Base-by-base conservation (phyloP, 2,329 filamentous ascomycete species). In the Emericellopsis atlantica region DNA sequence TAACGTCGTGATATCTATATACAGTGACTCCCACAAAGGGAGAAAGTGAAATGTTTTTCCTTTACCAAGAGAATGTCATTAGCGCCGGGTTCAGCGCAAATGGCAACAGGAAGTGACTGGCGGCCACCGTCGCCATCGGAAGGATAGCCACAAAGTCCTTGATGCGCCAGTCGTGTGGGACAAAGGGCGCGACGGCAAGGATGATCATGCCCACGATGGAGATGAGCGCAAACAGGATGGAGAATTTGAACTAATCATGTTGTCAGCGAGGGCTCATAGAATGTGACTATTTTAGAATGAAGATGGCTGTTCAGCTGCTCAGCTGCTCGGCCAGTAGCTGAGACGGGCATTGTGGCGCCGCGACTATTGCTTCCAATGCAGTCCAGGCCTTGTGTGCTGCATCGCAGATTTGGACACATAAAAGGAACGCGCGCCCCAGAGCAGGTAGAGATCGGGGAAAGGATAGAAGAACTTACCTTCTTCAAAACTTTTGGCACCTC, bases 401-500 rank as follows among this genome's bases (percentile, higher is more conserved):
- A 21, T 21, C 5, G 18, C 18, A 21, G 18, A 21, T 21, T 21
- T 3, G 18, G 18, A 21, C 18, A 21, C 4, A 21, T 21, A 21
- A 21, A 21, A 29, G 26, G 9, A 29, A 29, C 26, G 26, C 26
- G 26, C 6, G 26, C 26, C 9, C 26, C 12, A 2, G 8, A 12
- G 26, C 26, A 12, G 26, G 26, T 3, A 29, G 8, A 29, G 26
- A 29, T 29, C 4, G 21, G 8, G 34, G 32, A 15, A 40, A 14
- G 34, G 18, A 51, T 40, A 62, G 52, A 54, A 51, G 59, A 68
- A 58, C 81, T 76, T 60, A 87, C 86, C 55, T 76, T 79, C 61
- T 79, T 81, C 51, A 90, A 57, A 33, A 93, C 83, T 55, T 82
- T 83, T 29, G 82, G 81, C 15, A 89, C 75, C 56, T 92, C 86